phyloP scores from a whole-genome alignment of 1,284 basidiomycete species.

The Sporisorium sorghi region DNA sequence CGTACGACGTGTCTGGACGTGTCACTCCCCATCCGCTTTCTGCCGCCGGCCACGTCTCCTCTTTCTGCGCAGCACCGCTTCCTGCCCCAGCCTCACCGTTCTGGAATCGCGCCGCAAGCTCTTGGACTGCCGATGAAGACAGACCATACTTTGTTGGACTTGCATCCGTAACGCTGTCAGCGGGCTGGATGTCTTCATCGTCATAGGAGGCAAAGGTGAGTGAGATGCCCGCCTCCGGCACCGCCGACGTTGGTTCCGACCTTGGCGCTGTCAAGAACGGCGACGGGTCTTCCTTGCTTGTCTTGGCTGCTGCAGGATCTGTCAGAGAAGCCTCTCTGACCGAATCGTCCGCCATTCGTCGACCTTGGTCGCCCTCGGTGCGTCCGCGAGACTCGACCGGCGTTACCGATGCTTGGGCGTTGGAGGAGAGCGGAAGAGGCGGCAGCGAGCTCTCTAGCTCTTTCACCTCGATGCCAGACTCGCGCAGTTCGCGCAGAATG shows the following conservation, averaged over 20 bases:
- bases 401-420: neutral
- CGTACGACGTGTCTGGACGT: conserved; percentile 33
- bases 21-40: conserved; percentile 29
- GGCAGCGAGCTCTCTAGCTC: conserved; percentile 63
- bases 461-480: conserved; percentile 61
- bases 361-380: neutral
- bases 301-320: neutral
- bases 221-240: conserved; percentile 35
- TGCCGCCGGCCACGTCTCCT: conserved; percentile 17
- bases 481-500: conserved; percentile 60
- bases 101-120: conserved; percentile 32
- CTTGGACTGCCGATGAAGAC: conserved; percentile 26
- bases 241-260: neutral
- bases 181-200: conserved; percentile 42
- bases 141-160: conserved; percentile 18
- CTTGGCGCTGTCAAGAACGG: neutral
- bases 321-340: neutral
- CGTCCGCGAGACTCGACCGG: neutral
- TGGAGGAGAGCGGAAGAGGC: conserved; percentile 45
- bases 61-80: conserved; percentile 1
- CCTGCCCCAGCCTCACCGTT: conserved; percentile 8
- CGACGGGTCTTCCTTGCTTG: neutral
- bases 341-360: neutral
- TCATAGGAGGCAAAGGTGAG: conserved; percentile 56
- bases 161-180: conserved; percentile 2